Conservation (phyloP, 257 asterid species). For the Craterostigma plantagineum region DNA sequence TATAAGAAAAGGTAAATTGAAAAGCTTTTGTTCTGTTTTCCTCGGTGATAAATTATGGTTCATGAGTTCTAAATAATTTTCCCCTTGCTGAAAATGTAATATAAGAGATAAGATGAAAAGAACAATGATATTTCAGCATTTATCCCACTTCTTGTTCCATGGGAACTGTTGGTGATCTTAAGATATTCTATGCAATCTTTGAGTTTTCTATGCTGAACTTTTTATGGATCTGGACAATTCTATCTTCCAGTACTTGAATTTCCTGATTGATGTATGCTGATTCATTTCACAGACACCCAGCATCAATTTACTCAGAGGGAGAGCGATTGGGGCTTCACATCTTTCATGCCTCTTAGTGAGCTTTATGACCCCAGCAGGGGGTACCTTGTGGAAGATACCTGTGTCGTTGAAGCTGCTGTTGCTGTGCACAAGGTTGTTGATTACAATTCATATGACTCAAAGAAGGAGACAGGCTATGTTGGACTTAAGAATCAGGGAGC, state of each 20-base stretch:
- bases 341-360: constrained; percentile 91
- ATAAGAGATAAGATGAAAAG: no score
- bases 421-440: constrained; percentile 88
- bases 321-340: constrained; percentile 98
- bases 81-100: no score
- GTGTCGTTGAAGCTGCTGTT: constrained; percentile 86
- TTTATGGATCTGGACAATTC: no score
- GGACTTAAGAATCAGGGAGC: constrained; percentile 99
- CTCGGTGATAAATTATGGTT: constrained; percentile 1
- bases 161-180: no score
- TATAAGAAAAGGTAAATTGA: constrained; percentile 48
- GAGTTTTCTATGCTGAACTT: no score
- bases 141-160: no score
- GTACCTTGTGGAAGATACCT: constrained; percentile 66
- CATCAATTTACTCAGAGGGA: constrained; percentile 93
- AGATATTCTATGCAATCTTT: no score
- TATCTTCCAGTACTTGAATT: no score
- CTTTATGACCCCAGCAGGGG: constrained; percentile 87
- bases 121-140: no score
- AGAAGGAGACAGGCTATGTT: constrained; percentile 93
- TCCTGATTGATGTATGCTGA: no score
- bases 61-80: no score
- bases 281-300: constrained; percentile 47
- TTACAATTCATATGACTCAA: constrained; percentile 92
- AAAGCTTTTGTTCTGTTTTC: neutral